These are phyloP conservation scores for Aspergillus arachidicola DNA, from an alignment of 2,329 filamentous ascomycete species.

Conservation along the genomic window DNA sequence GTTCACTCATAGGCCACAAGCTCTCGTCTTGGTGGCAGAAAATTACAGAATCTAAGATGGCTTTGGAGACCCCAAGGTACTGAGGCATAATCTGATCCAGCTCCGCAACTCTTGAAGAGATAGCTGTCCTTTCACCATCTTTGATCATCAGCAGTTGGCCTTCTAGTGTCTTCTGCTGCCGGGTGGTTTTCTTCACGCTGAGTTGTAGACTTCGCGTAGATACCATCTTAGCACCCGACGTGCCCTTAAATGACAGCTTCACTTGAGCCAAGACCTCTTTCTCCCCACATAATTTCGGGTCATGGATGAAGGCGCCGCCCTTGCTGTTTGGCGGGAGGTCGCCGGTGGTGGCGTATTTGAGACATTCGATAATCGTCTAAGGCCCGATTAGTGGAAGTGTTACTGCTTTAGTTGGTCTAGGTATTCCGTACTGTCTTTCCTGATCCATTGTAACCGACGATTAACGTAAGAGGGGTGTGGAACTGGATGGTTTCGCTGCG, in stretches of 20 bases:
- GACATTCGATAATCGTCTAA: constrained; percentile 92
- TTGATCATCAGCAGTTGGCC: constrained; percentile 74
- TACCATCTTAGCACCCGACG: constrained; percentile 77
- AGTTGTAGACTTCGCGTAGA: constrained; percentile 82
- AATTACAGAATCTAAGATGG: constrained; percentile 90
- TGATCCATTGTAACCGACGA: constrained; percentile 95
- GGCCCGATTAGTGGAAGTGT: constrained; percentile 10
- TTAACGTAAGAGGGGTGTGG: constrained; percentile 86
- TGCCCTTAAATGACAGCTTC: constrained; percentile 81
- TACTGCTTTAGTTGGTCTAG: background rate
- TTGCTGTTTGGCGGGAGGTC: constrained; percentile 87
- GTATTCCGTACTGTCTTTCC: constrained; percentile 72
- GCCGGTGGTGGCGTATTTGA: constrained; percentile 96
- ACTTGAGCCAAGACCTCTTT: constrained; percentile 90
- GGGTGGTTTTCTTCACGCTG: constrained; percentile 77
- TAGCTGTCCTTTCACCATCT: constrained; percentile 75
- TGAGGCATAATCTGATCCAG: constrained; percentile 82
- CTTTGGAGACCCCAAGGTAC: constrained; percentile 84
- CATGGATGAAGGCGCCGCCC: constrained; percentile 92
- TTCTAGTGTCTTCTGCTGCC: constrained; percentile 82
- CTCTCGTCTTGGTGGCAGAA: constrained; percentile 99
- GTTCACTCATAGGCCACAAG: constrained; percentile 93
- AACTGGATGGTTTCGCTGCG: constrained; percentile 81
- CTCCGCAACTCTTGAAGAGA: constrained; percentile 79
- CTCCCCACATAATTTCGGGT: constrained; percentile 88